A percentile compares a stretch with the other conserved stretches of the same genome.
phyloP scores from a whole-genome alignment of 306 rosid species.

The Cajanus cajan region DNA sequence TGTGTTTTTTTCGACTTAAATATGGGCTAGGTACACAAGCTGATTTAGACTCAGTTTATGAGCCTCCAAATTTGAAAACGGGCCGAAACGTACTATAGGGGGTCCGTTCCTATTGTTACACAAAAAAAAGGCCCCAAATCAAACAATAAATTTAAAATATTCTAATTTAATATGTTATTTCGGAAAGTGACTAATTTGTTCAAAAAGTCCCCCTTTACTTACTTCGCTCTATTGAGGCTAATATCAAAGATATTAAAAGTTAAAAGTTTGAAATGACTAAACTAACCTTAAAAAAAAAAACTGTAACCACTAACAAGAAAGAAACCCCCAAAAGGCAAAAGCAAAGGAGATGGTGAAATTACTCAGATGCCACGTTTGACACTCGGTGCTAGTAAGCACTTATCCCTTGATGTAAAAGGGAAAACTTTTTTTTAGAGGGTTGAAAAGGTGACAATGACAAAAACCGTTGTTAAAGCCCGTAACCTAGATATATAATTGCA shows the following conservation, averaged over 20 bases:
- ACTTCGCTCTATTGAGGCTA: background rate
- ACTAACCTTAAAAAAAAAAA: slow-evolving; percentile 40
- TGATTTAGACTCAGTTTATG: background rate
- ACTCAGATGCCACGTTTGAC: slow-evolving; percentile 41
- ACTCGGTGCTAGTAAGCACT: slow-evolving; percentile 33
- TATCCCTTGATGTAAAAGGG: slow-evolving; percentile 58
- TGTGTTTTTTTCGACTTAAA: background rate
- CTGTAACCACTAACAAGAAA: slow-evolving; percentile 32
- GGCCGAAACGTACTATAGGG: background rate
- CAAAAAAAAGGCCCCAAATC: too few species aligned
- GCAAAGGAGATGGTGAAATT: slow-evolving; percentile 20
- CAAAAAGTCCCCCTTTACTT: background rate
- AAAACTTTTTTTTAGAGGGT: slow-evolving; percentile 26
- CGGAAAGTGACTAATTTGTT: background rate
- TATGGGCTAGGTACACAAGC: background rate
- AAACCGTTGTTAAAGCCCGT: slow-evolving; percentile 39
- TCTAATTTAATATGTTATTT: background rate
- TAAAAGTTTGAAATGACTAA: slow-evolving; percentile 10
- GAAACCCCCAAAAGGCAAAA: slow-evolving; percentile 24
- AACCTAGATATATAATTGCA: slow-evolving; percentile 39
- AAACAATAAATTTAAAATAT: background rate
- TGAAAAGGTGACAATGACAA: slow-evolving; percentile 49
- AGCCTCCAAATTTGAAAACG: background rate
- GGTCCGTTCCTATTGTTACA: background rate
- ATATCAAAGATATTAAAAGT: background rate